These are phyloP conservation scores for Leccinum pachyderme DNA, from an alignment of 1,284 basidiomycete species.

Conservation along the genomic window DNA sequence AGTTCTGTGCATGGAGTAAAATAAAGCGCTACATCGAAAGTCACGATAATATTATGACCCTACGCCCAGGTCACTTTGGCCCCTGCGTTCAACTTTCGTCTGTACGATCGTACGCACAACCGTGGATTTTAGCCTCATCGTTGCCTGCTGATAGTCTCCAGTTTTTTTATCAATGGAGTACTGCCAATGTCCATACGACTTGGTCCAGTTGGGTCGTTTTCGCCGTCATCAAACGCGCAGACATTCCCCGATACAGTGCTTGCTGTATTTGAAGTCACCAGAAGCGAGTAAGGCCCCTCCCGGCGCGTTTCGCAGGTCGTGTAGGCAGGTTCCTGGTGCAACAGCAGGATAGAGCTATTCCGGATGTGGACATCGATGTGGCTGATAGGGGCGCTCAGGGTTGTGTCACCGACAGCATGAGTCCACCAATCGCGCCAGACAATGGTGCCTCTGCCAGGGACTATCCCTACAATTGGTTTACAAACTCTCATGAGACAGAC, in stretches of 20 bases:
- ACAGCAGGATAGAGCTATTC: slow-evolving; percentile 44
- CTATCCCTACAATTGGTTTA: slow-evolving; percentile 41
- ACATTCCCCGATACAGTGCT: slow-evolving; percentile 46
- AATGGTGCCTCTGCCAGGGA: slow-evolving; percentile 57
- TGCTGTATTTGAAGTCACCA: slow-evolving; percentile 44
- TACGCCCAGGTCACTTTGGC: slow-evolving; percentile 28
- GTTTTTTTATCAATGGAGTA: slow-evolving; percentile 43
- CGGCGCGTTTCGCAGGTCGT: slow-evolving; percentile 48
- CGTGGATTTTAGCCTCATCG: slow-evolving; percentile 35
- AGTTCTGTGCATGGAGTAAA: not conserved
- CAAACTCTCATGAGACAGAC: not conserved
- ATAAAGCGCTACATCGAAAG: not conserved
- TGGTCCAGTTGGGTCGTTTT: slow-evolving; percentile 49
- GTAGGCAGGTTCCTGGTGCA: slow-evolving; percentile 47
- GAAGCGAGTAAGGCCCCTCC: slow-evolving; percentile 42
- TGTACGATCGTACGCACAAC: slow-evolving; percentile 36
- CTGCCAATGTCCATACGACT: slow-evolving; percentile 44
- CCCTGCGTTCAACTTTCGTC: slow-evolving; percentile 36
- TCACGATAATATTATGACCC: not conserved
- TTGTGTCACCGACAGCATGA: slow-evolving; percentile 49
- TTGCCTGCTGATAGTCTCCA: slow-evolving; percentile 41
- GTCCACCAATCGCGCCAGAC: slow-evolving; percentile 80
- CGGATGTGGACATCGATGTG: slow-evolving; percentile 70
- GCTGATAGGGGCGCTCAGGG: slow-evolving; percentile 52
- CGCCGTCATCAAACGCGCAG: slow-evolving; percentile 55